These are phyloP conservation scores for Serendipita sp. DNA, from an alignment of 768 basidiomycete species.

Conservation along the genomic window DNA sequence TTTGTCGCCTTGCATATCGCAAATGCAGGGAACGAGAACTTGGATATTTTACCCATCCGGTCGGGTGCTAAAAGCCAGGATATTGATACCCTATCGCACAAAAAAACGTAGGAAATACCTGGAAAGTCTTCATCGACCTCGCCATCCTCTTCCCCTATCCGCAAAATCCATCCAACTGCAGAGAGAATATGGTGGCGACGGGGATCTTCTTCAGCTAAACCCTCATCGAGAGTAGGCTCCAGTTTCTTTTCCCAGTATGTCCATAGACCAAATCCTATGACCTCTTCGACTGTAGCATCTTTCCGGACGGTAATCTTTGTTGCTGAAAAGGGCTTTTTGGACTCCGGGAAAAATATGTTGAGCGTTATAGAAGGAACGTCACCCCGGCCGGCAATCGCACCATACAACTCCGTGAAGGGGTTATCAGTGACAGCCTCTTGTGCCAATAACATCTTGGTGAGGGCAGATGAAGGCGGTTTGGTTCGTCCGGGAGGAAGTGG, in stretches of 20 bases:
- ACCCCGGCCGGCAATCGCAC: conserved; percentile 65
- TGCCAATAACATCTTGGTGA: conserved; percentile 61
- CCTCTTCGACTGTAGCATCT: conserved; percentile 89
- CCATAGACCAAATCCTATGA: conserved; percentile 84
- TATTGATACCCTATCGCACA: background rate
- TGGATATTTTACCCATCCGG: conserved; percentile 65
- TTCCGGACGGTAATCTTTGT: conserved; percentile 65
- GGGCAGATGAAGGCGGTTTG: conserved; percentile 31
- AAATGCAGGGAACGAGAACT: conserved; percentile 82
- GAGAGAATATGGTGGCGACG: conserved; percentile 43
- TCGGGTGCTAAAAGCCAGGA: conserved; percentile 79
- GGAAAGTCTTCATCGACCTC: conserved; percentile 99
- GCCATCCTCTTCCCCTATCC: conserved; percentile 92
- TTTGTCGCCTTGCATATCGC: conserved; percentile 67
- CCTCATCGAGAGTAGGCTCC: conserved; percentile 62
- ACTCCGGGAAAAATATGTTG: conserved; percentile 75
- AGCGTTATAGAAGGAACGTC: conserved; percentile 46
- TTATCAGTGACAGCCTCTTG: conserved; percentile 49
- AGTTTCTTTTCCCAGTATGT: conserved; percentile 85
- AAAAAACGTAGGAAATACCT: conserved; percentile 37
- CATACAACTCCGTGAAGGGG: conserved; percentile 79
- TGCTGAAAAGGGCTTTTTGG: conserved; percentile 43
- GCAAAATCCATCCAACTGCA: conserved; percentile 79
- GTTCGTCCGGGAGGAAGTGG: background rate
- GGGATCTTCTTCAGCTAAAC: conserved; percentile 42